Base-by-base conservation (phyloP, 768 basidiomycete species). In the Boletus coccyginus region DNA sequence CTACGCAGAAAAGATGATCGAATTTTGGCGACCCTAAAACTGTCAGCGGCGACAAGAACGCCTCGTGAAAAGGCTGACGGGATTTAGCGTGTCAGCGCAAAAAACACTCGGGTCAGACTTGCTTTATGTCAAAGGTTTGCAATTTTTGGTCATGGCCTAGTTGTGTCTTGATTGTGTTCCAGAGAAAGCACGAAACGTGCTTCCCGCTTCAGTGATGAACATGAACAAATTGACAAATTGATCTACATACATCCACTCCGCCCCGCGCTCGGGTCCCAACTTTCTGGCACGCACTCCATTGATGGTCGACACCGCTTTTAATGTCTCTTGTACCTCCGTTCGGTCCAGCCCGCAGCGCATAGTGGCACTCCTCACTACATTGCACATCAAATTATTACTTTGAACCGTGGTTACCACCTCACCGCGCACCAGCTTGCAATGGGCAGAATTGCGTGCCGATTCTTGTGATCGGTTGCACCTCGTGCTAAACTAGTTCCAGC, bases 401-500 rank as follows among this genome's bases (percentile, higher is more conserved):
- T 41, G 46, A 45, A 46, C 45, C 51, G 55, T 17, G 40, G 47
- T 45, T 31, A 49, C 42, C 53, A 38, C 52, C 33, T 35, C 40
- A 17, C 53, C 53, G 45, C 52, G 19, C 43, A 51, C 52, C n/a
- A n/a, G 48, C 41, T 52, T 46, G 36, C 56, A 48, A 58, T 46
- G 45, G 32, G 14, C 53, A 51, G 50, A 32, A 32, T 46, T 58
- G 49, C 33, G 55, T 62, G 65, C 48, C 56, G 52, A 64, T 56
- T 53, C 42, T 50, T 60, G 52, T 50, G 61, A 65, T 67, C 63
- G 63, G 43, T 41, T 61, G 36, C 42, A 66, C 76, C 76, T 74
- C 75, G 71, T 79, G 76, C 68, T 58, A 58, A n/a, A 46, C 56
- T 41, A 66, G 59, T 66, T 52, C 63, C 60, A 61, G 51, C 65